Conservation (phyloP, 805 yeast species). For the Wickerhamomyces subpelliculosus region DNA sequence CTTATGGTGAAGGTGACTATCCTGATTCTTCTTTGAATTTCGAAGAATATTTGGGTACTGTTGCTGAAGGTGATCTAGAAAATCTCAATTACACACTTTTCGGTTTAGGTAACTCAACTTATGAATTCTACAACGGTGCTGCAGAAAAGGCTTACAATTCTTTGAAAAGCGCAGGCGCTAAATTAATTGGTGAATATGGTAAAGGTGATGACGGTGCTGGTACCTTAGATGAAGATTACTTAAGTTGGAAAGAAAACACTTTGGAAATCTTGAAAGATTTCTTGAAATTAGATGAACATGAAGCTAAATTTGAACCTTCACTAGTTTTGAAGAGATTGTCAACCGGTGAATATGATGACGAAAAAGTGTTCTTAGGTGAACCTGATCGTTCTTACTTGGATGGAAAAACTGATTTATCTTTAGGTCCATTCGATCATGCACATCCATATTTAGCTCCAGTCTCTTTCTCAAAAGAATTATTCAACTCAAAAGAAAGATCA, state of each 20-base stretch:
- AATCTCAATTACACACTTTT: constrained; percentile 67
- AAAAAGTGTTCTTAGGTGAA: constrained; percentile 71
- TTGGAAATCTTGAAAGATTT: constrained; percentile 59
- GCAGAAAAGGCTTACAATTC: constrained; percentile 53
- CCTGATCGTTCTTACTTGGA: constrained; percentile 41
- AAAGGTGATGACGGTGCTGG: constrained; percentile 95
- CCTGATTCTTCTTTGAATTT: constrained; percentile 90
- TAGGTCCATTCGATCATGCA: constrained; percentile 72
- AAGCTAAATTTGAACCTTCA: constrained; percentile 70
- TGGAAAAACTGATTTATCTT: constrained; percentile 26
- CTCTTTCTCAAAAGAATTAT: constrained; percentile 56
- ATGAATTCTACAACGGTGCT: constrained; percentile 84
- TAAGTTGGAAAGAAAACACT: constrained; percentile 83
- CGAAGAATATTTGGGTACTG: constrained; percentile 53
- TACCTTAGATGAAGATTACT: constrained; percentile 89
- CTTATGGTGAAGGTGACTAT: constrained; percentile 98
- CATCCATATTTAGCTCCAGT: constrained; percentile 82
- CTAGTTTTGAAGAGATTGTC: constrained; percentile 36
- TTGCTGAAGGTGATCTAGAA: constrained; percentile 48
- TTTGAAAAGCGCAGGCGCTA: constrained; percentile 60
- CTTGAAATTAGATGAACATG: constrained; percentile 71
- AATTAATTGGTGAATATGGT: constrained; percentile 69
- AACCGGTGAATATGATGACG: constrained; percentile 27
- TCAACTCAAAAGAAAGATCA: constrained; percentile 55
- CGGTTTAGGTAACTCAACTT: constrained; percentile 92